phyloP scores from a whole-genome alignment of 768 basidiomycete genomes.

The Sutorius australiensis region DNA sequence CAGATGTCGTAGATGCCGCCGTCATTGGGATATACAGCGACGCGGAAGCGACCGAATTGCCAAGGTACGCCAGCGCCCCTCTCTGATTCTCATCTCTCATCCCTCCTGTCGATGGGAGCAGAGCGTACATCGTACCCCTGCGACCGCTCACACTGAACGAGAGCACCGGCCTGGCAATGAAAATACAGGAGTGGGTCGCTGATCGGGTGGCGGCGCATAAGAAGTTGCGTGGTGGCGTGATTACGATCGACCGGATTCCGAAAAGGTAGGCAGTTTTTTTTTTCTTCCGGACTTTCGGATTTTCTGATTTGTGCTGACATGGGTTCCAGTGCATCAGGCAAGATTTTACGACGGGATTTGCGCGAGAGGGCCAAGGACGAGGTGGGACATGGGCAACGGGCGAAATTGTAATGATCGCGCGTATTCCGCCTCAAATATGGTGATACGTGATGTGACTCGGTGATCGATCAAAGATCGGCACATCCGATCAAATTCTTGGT shows the following conservation, averaged over 20 bases:
- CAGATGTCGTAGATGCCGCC: constrained; percentile 71
- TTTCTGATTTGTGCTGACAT: background rate
- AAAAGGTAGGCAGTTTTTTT: constrained; percentile 22
- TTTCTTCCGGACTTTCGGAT: background rate
- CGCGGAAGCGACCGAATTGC: constrained; percentile 76
- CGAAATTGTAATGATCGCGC: constrained; percentile 13
- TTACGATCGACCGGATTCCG: constrained; percentile 47
- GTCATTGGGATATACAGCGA: constrained; percentile 73
- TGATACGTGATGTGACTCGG: background rate
- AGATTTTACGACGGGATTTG: constrained; percentile 79
- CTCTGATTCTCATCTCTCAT: background rate
- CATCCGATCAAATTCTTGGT: background rate
- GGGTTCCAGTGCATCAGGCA: constrained; percentile 66
- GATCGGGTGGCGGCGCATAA: constrained; percentile 74
- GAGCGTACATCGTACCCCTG: constrained; percentile 54
- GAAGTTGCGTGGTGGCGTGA: constrained; percentile 68
- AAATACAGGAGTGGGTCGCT: constrained; percentile 65
- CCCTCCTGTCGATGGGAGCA: constrained; percentile 14
- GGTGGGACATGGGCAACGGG: constrained; percentile 24
- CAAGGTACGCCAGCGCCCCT: constrained; percentile 41
- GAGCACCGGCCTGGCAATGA: constrained; percentile 35
- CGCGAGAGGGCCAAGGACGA: constrained; percentile 65
- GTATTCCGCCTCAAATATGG: too few relatives aligned
- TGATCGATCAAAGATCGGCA: background rate
- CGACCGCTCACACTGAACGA: constrained; percentile 19